Conservation (phyloP, 768 basidiomycete species). For the Butyriboletus loyo region DNA sequence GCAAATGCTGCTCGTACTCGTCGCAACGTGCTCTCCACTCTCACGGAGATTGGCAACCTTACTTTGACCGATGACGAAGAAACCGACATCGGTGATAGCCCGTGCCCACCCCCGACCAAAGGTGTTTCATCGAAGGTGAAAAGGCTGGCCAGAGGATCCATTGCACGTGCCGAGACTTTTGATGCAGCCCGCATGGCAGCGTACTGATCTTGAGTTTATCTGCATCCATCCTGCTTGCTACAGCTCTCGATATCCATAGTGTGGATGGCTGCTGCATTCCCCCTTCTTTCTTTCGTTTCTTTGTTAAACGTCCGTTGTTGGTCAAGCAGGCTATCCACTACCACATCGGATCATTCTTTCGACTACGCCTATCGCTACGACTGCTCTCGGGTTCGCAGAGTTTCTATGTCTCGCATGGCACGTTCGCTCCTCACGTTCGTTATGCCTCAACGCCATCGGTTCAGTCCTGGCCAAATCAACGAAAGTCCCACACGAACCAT, state of each 20-base stretch:
- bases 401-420: slow-evolving; percentile 12
- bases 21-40: slow-evolving; percentile 58
- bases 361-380: slow-evolving; percentile 12
- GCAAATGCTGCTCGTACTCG: slow-evolving; percentile 66
- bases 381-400: slow-evolving; percentile 8
- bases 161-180: slow-evolving; percentile 68
- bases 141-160: slow-evolving; percentile 46
- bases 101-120: slow-evolving; percentile 79
- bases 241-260: slow-evolving; percentile 1
- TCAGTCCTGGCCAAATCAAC: slow-evolving; percentile 10
- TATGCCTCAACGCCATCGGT: slow-evolving; percentile 15
- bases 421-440: slow-evolving; percentile 12
- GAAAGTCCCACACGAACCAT: slow-evolving; percentile 8
- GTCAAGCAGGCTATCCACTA: slow-evolving; percentile 7
- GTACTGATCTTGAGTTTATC: slow-evolving; percentile 33
- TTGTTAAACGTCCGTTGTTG: slow-evolving; percentile 2
- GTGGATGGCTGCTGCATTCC: not conserved
- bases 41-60: slow-evolving; percentile 64
- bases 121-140: slow-evolving; percentile 53
- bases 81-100: slow-evolving; percentile 79
- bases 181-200: slow-evolving; percentile 54
- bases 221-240: not conserved
- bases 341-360: slow-evolving; percentile 2
- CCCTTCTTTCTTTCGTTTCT: slow-evolving; percentile 5
- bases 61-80: slow-evolving; percentile 72